Conservation (phyloP, 108 stramenopile genomes). For the Cylindrotheca fusiformis region DNA sequence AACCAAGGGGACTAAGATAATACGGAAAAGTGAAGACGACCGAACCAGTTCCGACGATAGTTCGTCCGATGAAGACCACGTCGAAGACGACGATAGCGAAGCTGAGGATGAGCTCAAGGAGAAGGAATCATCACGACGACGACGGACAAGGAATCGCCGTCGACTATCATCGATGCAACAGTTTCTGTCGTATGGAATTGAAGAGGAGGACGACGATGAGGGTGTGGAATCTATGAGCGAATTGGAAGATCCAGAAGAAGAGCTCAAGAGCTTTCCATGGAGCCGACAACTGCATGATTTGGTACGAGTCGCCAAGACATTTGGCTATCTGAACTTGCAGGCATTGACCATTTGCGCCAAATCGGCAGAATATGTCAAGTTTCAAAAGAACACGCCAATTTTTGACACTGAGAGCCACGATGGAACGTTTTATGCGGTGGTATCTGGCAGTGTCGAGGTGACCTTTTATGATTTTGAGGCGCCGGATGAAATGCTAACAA, state of each 20-base stretch:
- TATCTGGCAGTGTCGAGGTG: slow-evolving; percentile 31
- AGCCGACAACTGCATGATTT: background rate
- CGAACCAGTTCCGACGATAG: background rate
- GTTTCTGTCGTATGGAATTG: slow-evolving; percentile 2
- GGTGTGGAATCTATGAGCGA: background rate
- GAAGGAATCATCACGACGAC: too few species aligned
- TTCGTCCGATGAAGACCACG: background rate
- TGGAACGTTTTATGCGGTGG: slow-evolving; percentile 46
- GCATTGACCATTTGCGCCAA: slow-evolving; percentile 32
- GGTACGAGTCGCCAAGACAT: background rate
- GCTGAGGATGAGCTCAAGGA: background rate
- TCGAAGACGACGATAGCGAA: slow-evolving; percentile 1
- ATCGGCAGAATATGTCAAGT: slow-evolving; percentile 35
- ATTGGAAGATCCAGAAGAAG: slow-evolving; percentile 10
- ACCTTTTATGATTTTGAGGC: slow-evolving; percentile 15
- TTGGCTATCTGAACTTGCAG: slow-evolving; percentile 37
- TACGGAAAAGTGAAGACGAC: background rate
- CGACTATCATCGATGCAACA: background rate
- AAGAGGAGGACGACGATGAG: slow-evolving; percentile 18
- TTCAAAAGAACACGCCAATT: slow-evolving; percentile 2
- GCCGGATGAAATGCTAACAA: background rate
- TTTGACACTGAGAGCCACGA: slow-evolving; percentile 22
- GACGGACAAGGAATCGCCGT: background rate
- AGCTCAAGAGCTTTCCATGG: slow-evolving; percentile 1
- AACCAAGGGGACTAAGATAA: slow-evolving; percentile 17